A percentile compares a stretch with the other conserved stretches of the same genome.
Evolutionary conservation across 306 rosid genomes (phyloP).

Genomic region (Ormosia emarginata): DNA sequence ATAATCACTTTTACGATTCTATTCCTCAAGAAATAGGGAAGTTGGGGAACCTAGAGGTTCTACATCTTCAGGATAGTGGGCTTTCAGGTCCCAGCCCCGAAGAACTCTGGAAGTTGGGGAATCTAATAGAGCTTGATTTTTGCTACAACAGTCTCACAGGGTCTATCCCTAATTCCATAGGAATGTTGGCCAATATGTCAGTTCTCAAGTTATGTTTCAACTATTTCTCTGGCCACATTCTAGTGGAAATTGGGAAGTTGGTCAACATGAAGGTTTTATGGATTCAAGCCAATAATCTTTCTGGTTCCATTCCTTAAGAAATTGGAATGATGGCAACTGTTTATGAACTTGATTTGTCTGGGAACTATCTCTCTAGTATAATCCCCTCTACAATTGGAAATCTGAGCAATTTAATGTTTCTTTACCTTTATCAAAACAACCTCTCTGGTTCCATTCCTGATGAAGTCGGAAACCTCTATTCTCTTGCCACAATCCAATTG

Average conservation of each 20-base stretch:
- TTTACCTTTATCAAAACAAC: not conserved
- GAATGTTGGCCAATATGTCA: not conserved
- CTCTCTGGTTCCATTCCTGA: not conserved
- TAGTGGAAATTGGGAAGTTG: not conserved
- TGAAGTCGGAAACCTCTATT: slow-evolving; percentile 6
- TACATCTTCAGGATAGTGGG: not conserved
- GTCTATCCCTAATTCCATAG: not conserved
- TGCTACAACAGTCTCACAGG: not conserved
- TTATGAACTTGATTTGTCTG: not conserved
- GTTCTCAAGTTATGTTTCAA: not conserved
- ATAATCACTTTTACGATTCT: not conserved
- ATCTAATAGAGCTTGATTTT: not conserved
- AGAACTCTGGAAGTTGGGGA: not conserved
- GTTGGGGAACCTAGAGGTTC: not conserved
- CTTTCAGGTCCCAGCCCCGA: not conserved
- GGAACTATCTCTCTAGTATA: not conserved
- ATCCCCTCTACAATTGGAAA: slow-evolving; percentile 20
- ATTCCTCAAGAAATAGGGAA: not conserved
- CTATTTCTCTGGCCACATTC: not conserved
- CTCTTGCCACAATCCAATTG: not conserved
- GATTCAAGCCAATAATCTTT: not conserved
- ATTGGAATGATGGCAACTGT: not conserved
- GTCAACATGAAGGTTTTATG: not conserved
- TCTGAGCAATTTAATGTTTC: not conserved
- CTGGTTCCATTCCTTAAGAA: not conserved